phyloP scores from a whole-genome alignment of 352 stramenopile species.

The Pythium aristosporum region DNA sequence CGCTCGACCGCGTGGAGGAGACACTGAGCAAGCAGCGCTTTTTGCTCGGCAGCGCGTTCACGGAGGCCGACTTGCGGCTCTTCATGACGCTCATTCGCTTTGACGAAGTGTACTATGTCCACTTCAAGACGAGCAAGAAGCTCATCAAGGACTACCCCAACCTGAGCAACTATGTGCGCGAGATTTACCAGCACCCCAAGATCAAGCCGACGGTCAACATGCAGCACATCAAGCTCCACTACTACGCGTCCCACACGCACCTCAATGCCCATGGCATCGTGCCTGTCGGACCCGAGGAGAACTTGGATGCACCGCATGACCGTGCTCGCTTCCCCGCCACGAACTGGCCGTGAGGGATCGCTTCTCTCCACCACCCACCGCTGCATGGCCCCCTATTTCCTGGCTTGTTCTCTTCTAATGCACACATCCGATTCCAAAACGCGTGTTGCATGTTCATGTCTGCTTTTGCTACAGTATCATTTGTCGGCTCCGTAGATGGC shows the following conservation, averaged over 20 bases:
- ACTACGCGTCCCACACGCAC: conserved; percentile 93
- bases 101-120: conserved; percentile 82
- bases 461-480: conserved; percentile 25
- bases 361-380: too few species aligned
- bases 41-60: conserved; percentile 62
- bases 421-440: not conserved
- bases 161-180: conserved; percentile 76
- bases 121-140: conserved; percentile 90
- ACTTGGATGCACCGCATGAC: conserved; percentile 62
- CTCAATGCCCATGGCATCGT: conserved; percentile 95
- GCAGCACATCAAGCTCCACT: conserved; percentile 97
- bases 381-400: too few species aligned
- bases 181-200: conserved; percentile 93
- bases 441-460: too few species aligned
- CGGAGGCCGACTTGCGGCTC: conserved; percentile 79
- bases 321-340: conserved; percentile 52
- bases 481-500: conserved; percentile 91
- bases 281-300: conserved; percentile 66
- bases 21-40: conserved; percentile 70
- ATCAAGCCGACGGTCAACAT: conserved; percentile 92
- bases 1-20: conserved; percentile 69
- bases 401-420: not conserved
- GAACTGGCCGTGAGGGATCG: conserved; percentile 26
- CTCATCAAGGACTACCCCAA: conserved; percentile 89
- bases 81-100: conserved; percentile 83